These are phyloP conservation scores for Handroanthus guayacan DNA, from an alignment of 257 asterid genomes.

Conservation along the genomic window DNA sequence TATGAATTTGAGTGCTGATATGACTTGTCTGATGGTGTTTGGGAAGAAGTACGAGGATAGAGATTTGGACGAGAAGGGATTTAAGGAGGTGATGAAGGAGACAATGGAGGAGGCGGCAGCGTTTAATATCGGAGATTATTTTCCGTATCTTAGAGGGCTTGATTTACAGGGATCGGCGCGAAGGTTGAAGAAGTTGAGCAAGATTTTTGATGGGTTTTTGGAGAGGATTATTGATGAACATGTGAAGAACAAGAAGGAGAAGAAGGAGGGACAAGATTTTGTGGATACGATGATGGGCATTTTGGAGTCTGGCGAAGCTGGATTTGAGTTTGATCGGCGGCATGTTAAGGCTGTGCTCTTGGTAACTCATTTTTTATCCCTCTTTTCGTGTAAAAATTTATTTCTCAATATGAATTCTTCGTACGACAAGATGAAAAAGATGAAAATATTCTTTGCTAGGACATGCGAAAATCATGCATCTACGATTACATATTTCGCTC, in stretches of 20 bases:
- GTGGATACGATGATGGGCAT: constrained; percentile 39
- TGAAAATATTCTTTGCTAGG: too few relatives aligned
- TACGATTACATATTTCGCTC: too few relatives aligned
- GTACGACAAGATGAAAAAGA: too few relatives aligned
- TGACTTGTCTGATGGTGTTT: constrained; percentile 45
- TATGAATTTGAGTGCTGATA: constrained; percentile 10
- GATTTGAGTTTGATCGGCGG: constrained; percentile 44
- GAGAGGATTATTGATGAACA: constrained; percentile 48
- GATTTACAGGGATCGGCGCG: constrained; percentile 44
- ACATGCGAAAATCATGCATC: too few relatives aligned
- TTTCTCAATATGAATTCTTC: too few relatives aligned
- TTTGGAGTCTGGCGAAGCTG: constrained; percentile 38
- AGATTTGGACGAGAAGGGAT: constrained; percentile 41
- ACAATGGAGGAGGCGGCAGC: constrained; percentile 26
- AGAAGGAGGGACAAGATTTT: constrained; percentile 26
- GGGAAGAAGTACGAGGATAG: constrained; percentile 41
- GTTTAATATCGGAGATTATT: constrained; percentile 40
- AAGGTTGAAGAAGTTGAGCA: constrained; percentile 29
- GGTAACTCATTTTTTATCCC: constrained; percentile 28
- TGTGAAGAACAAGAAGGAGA: neutral
- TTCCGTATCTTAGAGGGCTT: constrained; percentile 39
- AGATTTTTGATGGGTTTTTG: constrained; percentile 38
- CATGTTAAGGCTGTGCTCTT: constrained; percentile 48
- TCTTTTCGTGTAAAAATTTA: neutral
- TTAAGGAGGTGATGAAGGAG: constrained; percentile 41